phyloP scores from a whole-genome alignment of 176 grass and related monocot species.

The Microstegium vimineum region DNA sequence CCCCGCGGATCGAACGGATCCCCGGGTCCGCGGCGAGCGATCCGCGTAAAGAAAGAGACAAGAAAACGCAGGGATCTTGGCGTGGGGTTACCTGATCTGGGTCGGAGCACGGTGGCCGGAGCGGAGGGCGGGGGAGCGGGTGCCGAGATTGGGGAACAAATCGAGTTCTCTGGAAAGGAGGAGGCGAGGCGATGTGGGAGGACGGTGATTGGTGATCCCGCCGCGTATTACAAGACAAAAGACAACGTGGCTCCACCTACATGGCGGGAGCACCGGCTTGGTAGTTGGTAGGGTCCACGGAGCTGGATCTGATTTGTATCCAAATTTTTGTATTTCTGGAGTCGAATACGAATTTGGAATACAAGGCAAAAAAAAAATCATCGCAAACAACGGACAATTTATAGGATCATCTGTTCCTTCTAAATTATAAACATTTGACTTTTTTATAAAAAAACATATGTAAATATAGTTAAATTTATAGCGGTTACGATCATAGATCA shows the following conservation, averaged over 20 bases:
- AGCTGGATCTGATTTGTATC: background rate
- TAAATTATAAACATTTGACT: no score
- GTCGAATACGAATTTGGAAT: no score
- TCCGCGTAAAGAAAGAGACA: background rate
- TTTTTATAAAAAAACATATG: no score
- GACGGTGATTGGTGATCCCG: background rate
- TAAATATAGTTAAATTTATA: no score
- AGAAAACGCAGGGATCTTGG: background rate
- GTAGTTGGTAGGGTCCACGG: background rate
- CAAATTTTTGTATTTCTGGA: no score
- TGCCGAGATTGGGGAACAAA: background rate
- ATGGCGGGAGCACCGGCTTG: background rate
- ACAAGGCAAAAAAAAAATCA: no score
- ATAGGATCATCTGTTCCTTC: no score
- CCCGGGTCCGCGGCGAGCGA: background rate
- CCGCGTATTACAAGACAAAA: background rate
- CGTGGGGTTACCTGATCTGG: slow-evolving; percentile 7
- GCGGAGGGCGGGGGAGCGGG: background rate
- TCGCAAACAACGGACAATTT: no score
- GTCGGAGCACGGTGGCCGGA: background rate
- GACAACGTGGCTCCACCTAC: background rate
- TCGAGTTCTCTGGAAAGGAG: background rate
- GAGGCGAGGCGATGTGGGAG: background rate
- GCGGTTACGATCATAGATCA: no score
- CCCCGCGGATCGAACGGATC: background rate